These are phyloP conservation scores for Coemansia sp. DNA, from an alignment of 192 early-diverging fungal species.

Conservation along the genomic window DNA sequence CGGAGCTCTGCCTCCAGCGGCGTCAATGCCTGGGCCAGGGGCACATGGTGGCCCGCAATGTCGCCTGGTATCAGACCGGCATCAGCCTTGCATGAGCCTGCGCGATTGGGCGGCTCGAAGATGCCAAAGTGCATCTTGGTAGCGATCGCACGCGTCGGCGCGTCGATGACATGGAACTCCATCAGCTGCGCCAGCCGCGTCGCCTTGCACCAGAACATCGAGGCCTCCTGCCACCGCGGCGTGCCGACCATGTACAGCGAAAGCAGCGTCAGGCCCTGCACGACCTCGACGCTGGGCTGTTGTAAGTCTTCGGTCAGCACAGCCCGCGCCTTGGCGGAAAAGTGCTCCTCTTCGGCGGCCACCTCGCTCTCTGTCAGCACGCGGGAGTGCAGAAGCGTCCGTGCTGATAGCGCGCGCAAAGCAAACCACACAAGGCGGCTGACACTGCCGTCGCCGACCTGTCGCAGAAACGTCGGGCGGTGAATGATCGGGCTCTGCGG, in stretches of 20 bases:
- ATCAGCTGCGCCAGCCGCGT: constrained; percentile 46
- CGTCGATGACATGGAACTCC: constrained; percentile 45
- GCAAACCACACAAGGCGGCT: constrained; percentile 52
- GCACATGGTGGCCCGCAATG: constrained; percentile 38
- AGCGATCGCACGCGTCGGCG: constrained; percentile 39
- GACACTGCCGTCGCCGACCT: constrained; percentile 35
- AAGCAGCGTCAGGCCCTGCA: constrained; percentile 46
- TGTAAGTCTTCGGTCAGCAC: constrained; percentile 28
- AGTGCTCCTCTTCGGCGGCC: constrained; percentile 38
- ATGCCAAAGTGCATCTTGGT: constrained; percentile 49
- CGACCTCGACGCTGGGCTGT: constrained; percentile 29
- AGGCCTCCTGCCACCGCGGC: constrained; percentile 48
- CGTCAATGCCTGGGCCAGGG: constrained; percentile 33
- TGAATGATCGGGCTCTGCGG: constrained; percentile 52
- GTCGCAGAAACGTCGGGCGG: constrained; percentile 46
- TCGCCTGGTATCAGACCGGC: constrained; percentile 40
- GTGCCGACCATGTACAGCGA: constrained; percentile 43
- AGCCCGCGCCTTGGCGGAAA: constrained; percentile 28
- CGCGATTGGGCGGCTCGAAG: constrained; percentile 36
- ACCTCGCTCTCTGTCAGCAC: constrained; percentile 30
- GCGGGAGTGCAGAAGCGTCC: constrained; percentile 30
- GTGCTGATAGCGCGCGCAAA: constrained; percentile 40
- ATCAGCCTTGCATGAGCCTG: constrained; percentile 13
- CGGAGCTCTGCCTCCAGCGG: constrained; percentile 48
- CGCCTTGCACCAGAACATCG: constrained; percentile 55